A percentile compares a stretch with the other conserved stretches of the same genome.
Conservation (phyloP, 352 stramenopile genomes). For the Aphanomyces astaci region DNA sequence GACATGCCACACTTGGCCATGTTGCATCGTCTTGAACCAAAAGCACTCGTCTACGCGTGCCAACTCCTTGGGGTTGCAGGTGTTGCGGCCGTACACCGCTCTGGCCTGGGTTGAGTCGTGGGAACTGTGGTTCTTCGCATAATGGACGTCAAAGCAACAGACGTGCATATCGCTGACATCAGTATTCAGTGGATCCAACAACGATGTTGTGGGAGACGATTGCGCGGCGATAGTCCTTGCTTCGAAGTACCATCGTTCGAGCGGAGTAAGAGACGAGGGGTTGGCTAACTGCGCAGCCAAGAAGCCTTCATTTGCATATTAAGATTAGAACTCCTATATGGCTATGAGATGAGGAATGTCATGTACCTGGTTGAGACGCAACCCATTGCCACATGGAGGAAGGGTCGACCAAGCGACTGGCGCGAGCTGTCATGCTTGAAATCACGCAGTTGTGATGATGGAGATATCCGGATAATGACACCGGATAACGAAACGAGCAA, state of each 20-base stretch:
- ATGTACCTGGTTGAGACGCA: neutral
- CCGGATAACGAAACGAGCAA: too few relatives aligned
- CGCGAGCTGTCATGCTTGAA: neutral
- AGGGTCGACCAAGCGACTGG: neutral
- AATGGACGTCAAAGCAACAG: slow-evolving; percentile 34
- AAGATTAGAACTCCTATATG: too few relatives aligned
- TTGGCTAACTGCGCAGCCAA: slow-evolving; percentile 32
- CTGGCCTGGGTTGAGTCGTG: neutral
- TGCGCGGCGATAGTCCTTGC: neutral
- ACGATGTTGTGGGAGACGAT: neutral
- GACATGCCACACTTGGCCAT: slow-evolving; percentile 33
- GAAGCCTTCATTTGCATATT: slow-evolving; percentile 33
- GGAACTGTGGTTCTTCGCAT: neutral
- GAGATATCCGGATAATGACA: neutral
- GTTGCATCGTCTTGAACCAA: slow-evolving; percentile 41
- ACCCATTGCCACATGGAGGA: slow-evolving; percentile 1
- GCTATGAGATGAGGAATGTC: too few relatives aligned
- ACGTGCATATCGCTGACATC: slow-evolving; percentile 13
- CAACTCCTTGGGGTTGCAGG: neutral
- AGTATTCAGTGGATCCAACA: neutral
- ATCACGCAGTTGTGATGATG: too few relatives aligned
- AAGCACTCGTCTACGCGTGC: slow-evolving; percentile 32
- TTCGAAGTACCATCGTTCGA: slow-evolving; percentile 39
- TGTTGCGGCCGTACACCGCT: neutral
- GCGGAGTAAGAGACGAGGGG: slow-evolving; percentile 23